Evolutionary conservation across 2,329 filamentous ascomycete genomes (phyloP), one percentile per base, ranked within the genome.

Genomic region (Pseudogymnoascus sp.): DNA sequence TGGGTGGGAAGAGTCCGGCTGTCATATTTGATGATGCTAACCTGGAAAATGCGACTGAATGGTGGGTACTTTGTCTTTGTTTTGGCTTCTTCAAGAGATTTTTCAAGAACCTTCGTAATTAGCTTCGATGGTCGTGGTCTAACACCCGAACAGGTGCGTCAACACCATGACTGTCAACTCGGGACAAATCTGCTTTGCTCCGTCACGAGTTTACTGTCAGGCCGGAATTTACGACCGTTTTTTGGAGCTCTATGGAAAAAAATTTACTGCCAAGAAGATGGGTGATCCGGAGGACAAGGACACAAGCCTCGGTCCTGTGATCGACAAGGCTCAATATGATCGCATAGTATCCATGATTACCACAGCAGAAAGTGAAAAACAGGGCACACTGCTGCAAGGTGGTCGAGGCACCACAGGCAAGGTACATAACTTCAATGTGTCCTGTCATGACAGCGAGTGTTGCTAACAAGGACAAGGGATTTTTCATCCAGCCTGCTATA

Each of bases 101-200:
- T 40, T 40, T 40, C n/a, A 40, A 40, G n/a, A 40, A 18, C 38
- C 38, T 40, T 40, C 38, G 18, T 40, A n/a, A n/a, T 40, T 18
- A 5, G 38, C 38, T 40, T 40, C n/a, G 8, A 40, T 40, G 8
- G n/a, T 8, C 38, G 6, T 40, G n/a, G n/a, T 40, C 38, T 40
- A 40, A 40, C n/a, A 40, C 38, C 38, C 38, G 7, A 6, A 40
- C 38, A 40, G 73, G 73, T 71, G 71, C 12, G 71, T 71, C 25
- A 72, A 72, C 63, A 69, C 75, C 11, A 74, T 91, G 80, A 87
- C 89, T 77, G 85, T 84, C 63, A 86, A 85, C 70, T 78, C 81
- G 69, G 83, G 83, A 37, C 82, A 86, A 67, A 80, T 85, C 37
- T 86, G 83, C 73, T 84, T 82, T 1, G 82, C 83, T 0, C 85